Percentiles rank a stretch among this genome's conserved stretches.
Conservation (phyloP, 2,329 filamentous ascomycete species). For the Coniochaeta sp. region DNA sequence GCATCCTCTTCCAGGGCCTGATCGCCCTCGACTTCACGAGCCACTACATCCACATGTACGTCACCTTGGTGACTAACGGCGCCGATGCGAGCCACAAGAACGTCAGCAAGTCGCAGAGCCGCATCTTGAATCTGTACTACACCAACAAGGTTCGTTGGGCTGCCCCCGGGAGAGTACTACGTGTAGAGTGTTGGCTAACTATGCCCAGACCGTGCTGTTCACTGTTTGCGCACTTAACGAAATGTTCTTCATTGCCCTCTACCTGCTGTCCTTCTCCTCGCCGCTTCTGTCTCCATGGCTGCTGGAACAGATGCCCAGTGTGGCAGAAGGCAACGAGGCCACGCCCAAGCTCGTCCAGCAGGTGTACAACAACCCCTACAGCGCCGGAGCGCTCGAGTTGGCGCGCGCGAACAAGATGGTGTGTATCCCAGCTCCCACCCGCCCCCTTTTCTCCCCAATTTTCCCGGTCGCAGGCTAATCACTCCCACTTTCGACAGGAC, state of each 20-base stretch:
- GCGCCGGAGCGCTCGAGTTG: constrained; percentile 84
- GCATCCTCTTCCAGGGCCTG: constrained; percentile 87
- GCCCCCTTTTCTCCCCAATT: background rate
- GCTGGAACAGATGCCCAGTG: constrained; percentile 52
- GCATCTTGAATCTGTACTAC: constrained; percentile 91
- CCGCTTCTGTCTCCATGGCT: constrained; percentile 83
- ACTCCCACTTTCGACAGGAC: constrained; percentile 14
- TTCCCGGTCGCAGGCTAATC: background rate
- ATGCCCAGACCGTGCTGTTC: constrained; percentile 76
- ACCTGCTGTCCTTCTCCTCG: constrained; percentile 94
- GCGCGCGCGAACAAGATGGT: constrained; percentile 92
- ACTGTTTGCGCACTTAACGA: constrained; percentile 87
- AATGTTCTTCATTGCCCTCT: constrained; percentile 95
- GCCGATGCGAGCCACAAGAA: constrained; percentile 83
- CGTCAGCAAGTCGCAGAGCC: constrained; percentile 79
- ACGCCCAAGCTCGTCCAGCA: constrained; percentile 62
- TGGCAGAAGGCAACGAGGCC: constrained; percentile 57
- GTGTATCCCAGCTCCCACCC: constrained; percentile 38
- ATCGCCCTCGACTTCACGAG: constrained; percentile 91
- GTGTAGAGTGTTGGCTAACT: background rate
- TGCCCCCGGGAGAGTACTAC: background rate
- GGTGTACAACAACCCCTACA: constrained; percentile 84
- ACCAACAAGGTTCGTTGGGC: constrained; percentile 74
- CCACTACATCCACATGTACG: constrained; percentile 99
- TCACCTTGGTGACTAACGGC: constrained; percentile 81